Base-by-base conservation (phyloP, 768 basidiomycete species). In the Russula sp. region DNA sequence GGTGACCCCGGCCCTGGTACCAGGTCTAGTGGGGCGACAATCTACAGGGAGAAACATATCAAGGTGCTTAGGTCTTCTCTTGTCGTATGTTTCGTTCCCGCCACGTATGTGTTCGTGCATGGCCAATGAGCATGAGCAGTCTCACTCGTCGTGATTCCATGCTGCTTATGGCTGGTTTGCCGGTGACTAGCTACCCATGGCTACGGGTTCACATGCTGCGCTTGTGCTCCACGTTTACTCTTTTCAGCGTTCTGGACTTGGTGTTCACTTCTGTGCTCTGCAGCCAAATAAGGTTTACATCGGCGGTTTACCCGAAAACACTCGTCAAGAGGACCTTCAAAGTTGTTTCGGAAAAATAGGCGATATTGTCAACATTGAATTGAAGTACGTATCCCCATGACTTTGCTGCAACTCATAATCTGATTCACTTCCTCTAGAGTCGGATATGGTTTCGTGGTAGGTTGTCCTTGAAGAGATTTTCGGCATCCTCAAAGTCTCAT, bases 241-340 rank as follows among this genome's bases (percentile, higher is more conserved):
- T 74, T 70, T 74, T 76, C 75, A 75, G 78, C 75, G 80, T 78
- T 82, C 77, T 78, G 75, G 74, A 74, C 81, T 22, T 72, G 81
- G 79, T 77, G 78, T 83, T 87, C 79, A 86, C 82, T 75, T 52
- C 54, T 84, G 78, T 83, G 80, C 82, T 80, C 79, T 81, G 79
- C 83, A 93, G 90, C 88, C 90, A 79, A 92, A 92, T 79, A 94
- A 94, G 79, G 87, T 94, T 75, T 94, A 94, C 75, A 85, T 94
- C 73, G 92, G 92, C 73, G 90, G 91, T 69, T 83, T 94, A 65
- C 92, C 92, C 67, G 89, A 92, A 77, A 83, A 91, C 69, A 93
- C 91, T 54, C 87, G 88, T 67, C 83, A 87, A 76, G 90, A 91
- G 78, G 92, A 94, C 72, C 77, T 94, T 30, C 87, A 85, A 75